Evolutionary conservation across 2,329 filamentous ascomycete genomes (phyloP).

Genomic region (Phialemonium atrogriseum): DNA sequence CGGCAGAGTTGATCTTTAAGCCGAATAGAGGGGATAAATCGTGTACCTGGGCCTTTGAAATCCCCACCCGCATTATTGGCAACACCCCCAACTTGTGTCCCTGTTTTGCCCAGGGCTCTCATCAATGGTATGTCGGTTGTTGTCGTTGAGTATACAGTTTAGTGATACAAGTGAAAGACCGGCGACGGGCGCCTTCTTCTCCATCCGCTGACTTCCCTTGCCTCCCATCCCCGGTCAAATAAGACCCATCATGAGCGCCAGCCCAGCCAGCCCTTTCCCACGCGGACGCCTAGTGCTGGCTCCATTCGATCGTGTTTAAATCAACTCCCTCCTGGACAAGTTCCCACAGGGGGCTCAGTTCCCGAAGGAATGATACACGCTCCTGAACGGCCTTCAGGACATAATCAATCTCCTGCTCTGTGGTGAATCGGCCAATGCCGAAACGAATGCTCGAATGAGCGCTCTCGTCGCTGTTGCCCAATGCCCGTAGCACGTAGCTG

Average conservation of each 20-base stretch:
- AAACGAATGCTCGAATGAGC: conserved; percentile 97
- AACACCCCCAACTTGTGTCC: no score
- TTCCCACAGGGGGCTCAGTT: conserved; percentile 95
- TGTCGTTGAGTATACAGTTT: background rate
- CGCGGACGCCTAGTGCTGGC: conserved; percentile 71
- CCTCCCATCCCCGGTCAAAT: conserved; percentile 1
- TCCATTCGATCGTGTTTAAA: conserved; percentile 95
- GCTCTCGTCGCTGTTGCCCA: conserved; percentile 94
- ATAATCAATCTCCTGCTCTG: conserved; percentile 92
- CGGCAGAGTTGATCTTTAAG: no score
- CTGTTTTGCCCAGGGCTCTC: no score
- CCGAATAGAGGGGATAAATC: no score
- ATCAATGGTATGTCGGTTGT: no score
- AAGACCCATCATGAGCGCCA: background rate
- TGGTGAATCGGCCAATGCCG: conserved; percentile 94
- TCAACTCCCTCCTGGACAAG: conserved; percentile 95
- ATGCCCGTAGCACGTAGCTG: conserved; percentile 86
- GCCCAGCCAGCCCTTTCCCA: background rate
- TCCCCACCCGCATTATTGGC: no score
- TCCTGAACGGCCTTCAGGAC: conserved; percentile 90
- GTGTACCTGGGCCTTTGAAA: no score
- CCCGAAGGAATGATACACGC: conserved; percentile 84
- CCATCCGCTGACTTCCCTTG: background rate
- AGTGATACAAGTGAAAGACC: conserved; percentile 2
- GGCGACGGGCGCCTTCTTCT: background rate